phyloP scores from a whole-genome alignment of 1,139 yeast genomes.

The Hansenula lynferdii region DNA sequence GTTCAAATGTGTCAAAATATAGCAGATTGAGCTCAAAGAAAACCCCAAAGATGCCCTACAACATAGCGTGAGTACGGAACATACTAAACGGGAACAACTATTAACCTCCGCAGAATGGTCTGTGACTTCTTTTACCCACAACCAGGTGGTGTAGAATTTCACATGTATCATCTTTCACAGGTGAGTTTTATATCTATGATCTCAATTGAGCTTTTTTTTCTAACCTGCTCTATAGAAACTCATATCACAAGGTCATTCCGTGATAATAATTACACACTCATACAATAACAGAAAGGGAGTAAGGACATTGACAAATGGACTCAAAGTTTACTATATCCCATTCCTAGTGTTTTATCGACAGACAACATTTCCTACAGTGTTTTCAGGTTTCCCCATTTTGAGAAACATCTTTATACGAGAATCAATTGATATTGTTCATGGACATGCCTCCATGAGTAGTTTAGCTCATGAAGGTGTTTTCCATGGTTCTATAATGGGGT shows the following conservation, averaged over 20 bases:
- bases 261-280: slow-evolving; percentile 85
- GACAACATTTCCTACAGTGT: slow-evolving; percentile 84
- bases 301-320: slow-evolving; percentile 78
- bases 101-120: slow-evolving; percentile 89
- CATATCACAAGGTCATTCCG: slow-evolving; percentile 83
- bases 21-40: too few relatives aligned
- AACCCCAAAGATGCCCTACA: slow-evolving; percentile 27
- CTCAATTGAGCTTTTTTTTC: too few relatives aligned
- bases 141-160: slow-evolving; percentile 97
- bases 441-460: slow-evolving; percentile 88
- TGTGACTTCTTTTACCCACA: slow-evolving; percentile 98
- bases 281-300: slow-evolving; percentile 82
- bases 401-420: slow-evolving; percentile 86
- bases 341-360: slow-evolving; percentile 74
- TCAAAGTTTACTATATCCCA: slow-evolving; percentile 91
- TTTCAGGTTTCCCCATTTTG: slow-evolving; percentile 79
- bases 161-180: slow-evolving; percentile 70
- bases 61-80: slow-evolving; percentile 46
- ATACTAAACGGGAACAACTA: not conserved
- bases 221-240: too few relatives aligned
- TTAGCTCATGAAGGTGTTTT: slow-evolving; percentile 86
- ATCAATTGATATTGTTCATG: slow-evolving; percentile 83
- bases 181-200: too few relatives aligned
- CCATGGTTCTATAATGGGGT: slow-evolving; percentile 92
- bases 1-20: too few relatives aligned